Evolutionary conservation across 2,329 filamentous ascomycete genomes (phyloP).

Genomic region (Colletotrichum coccodes): DNA sequence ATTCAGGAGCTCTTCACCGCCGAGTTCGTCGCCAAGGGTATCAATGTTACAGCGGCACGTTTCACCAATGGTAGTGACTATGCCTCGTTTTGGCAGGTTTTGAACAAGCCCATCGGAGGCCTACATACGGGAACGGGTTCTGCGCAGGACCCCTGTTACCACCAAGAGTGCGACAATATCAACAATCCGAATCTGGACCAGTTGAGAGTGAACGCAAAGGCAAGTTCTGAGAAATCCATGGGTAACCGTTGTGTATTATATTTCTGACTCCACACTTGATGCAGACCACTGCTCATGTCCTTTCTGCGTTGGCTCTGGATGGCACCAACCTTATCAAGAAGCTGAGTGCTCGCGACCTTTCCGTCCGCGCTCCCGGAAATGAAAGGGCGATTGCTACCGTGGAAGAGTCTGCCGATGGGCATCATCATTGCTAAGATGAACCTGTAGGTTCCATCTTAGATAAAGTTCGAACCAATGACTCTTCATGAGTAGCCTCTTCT

Average conservation of each 20-base stretch:
- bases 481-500: background rate
- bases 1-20: slow-evolving; percentile 46
- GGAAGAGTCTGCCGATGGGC: background rate
- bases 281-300: slow-evolving; percentile 21
- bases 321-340: slow-evolving; percentile 34
- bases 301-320: slow-evolving; percentile 19
- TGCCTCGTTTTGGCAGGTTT: slow-evolving; percentile 65
- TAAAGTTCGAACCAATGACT: background rate
- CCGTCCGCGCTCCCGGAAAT: background rate
- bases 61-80: slow-evolving; percentile 67
- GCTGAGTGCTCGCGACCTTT: background rate
- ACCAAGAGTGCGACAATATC: slow-evolving; percentile 50
- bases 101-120: slow-evolving; percentile 62
- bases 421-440: background rate
- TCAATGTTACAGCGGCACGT: slow-evolving; percentile 40
- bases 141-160: slow-evolving; percentile 47
- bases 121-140: slow-evolving; percentile 70
- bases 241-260: no score
- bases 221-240: background rate
- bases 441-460: background rate
- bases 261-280: background rate
- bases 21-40: slow-evolving; percentile 43
- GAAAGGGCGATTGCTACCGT: background rate
- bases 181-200: slow-evolving; percentile 49
- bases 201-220: slow-evolving; percentile 43